Evolutionary conservation across 176 grass and related monocot species (phyloP).

Genomic region (Eremochloa ophiuroides): DNA sequence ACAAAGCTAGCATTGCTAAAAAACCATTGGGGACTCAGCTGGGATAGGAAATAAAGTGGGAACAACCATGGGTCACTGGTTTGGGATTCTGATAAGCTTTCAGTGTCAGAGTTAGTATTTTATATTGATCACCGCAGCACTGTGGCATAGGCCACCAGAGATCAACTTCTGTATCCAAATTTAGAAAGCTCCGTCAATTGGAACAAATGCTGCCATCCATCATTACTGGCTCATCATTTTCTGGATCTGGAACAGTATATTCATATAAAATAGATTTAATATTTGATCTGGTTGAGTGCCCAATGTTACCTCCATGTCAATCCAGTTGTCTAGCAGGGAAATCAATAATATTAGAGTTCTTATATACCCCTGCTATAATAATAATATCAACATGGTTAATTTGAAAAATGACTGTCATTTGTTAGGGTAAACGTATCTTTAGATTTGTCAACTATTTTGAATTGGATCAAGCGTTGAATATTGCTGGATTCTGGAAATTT

Average conservation of each 20-base stretch:
- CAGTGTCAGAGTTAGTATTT: neutral
- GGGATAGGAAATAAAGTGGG: neutral
- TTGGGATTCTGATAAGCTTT: neutral
- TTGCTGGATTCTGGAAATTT: neutral
- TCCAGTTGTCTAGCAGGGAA: neutral
- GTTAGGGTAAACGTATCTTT: neutral
- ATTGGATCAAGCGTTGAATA: neutral
- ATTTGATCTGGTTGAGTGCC: neutral
- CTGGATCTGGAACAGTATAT: neutral
- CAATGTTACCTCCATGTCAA: neutral
- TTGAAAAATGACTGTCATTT: neutral
- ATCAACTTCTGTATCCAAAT: neutral
- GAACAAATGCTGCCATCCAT: neutral
- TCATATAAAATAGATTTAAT: neutral
- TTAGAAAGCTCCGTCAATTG: neutral
- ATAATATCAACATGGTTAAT: neutral
- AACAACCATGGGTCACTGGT: neutral
- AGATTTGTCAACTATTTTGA: neutral
- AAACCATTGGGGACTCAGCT: neutral
- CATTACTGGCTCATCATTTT: neutral
- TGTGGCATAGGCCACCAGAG: neutral
- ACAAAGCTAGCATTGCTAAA: slow-evolving; percentile 5
- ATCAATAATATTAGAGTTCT: neutral
- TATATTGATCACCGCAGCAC: neutral
- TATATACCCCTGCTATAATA: neutral